phyloP scores from a whole-genome alignment of 2,329 filamentous ascomycete species.

The Ambrosiella xylebori region DNA sequence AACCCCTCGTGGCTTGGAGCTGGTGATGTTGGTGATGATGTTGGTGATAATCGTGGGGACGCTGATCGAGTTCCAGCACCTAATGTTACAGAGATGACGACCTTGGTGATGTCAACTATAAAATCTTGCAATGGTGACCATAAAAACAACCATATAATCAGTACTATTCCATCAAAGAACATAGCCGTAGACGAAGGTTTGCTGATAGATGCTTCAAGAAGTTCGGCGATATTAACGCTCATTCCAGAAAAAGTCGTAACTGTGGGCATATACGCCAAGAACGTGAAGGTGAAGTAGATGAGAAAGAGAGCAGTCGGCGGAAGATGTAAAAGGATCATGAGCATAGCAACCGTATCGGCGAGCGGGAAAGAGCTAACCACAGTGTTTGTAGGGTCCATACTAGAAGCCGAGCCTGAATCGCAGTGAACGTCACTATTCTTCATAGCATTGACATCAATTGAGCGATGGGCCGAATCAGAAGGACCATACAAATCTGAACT shows the following conservation, averaged over 20 bases:
- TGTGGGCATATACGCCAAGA: slow-evolving; percentile 79
- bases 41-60: neutral
- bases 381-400: slow-evolving; percentile 52
- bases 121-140: slow-evolving; percentile 79
- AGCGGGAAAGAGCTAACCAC: slow-evolving; percentile 81
- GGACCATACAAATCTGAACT: slow-evolving; percentile 21
- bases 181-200: slow-evolving; percentile 58
- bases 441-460: slow-evolving; percentile 53
- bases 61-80: slow-evolving; percentile 37
- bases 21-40: slow-evolving; percentile 32
- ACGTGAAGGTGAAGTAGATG: slow-evolving; percentile 83
- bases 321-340: slow-evolving; percentile 87
- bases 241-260: slow-evolving; percentile 60
- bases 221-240: slow-evolving; percentile 72
- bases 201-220: slow-evolving; percentile 74
- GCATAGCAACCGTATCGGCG: slow-evolving; percentile 87
- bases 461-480: slow-evolving; percentile 34
- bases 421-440: slow-evolving; percentile 52
- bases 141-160: slow-evolving; percentile 54
- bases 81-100: slow-evolving; percentile 79
- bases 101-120: slow-evolving; percentile 76
- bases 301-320: slow-evolving; percentile 74
- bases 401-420: slow-evolving; percentile 46
- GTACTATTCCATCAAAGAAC: slow-evolving; percentile 22
- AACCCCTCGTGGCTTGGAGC: slow-evolving; percentile 34